Percentiles rank a stretch among this genome's conserved stretches.
These are phyloP conservation scores for Vitis amurensis DNA, from an alignment of 164 flowering plant species.

Conservation along the genomic window DNA sequence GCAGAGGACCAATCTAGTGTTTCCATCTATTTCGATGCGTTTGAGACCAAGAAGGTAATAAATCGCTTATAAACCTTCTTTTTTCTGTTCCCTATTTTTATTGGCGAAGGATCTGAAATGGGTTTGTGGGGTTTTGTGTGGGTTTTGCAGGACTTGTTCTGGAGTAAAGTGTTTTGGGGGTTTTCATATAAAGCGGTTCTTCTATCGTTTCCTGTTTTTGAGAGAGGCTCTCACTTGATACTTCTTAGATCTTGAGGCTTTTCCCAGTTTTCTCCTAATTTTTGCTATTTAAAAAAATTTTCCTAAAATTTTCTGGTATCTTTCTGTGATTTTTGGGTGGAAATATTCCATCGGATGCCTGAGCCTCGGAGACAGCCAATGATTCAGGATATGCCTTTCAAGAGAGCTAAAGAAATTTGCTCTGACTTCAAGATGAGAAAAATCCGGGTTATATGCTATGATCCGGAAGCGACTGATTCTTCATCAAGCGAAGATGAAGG, in stretches of 20 bases:
- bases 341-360: conserved; percentile 25
- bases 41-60: conserved; percentile 77
- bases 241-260: conserved; percentile 1
- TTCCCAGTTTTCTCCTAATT: conserved; percentile 4
- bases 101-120: conserved; percentile 12
- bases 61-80: conserved; percentile 1
- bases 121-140: conserved; percentile 9
- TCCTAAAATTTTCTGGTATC: not conserved
- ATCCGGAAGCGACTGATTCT: conserved; percentile 83
- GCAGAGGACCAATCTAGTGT: conserved; percentile 34
- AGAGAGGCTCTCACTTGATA: conserved; percentile 63
- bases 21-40: conserved; percentile 71
- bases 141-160: conserved; percentile 80
- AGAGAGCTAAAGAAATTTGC: conserved; percentile 11
- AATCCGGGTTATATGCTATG: conserved; percentile 59
- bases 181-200: conserved; percentile 67
- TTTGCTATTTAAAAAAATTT: not conserved
- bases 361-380: conserved; percentile 26
- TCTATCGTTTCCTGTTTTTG: conserved; percentile 54
- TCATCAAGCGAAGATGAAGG: conserved; percentile 65
- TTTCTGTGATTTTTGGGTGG: not conserved
- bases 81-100: conserved; percentile 7
- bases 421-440: conserved; percentile 32
- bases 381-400: conserved; percentile 22
- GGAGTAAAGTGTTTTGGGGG: conserved; percentile 71